Conservation (phyloP, 768 basidiomycete species). For the Termitomyces sp. region DNA sequence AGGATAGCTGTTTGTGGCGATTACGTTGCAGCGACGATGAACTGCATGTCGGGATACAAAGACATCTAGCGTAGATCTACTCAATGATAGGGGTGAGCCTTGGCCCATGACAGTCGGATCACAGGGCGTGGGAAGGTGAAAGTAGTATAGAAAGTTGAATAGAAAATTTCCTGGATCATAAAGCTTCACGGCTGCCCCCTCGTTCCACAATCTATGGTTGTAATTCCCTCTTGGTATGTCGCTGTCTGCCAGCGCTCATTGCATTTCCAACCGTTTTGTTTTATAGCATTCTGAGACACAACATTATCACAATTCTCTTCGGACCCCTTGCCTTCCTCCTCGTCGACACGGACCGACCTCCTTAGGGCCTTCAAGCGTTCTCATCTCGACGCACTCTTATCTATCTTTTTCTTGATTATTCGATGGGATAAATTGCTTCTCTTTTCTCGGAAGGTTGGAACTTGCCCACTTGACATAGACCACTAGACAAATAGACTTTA, state of each 20-base stretch:
- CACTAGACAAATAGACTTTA: slow-evolving; percentile 21
- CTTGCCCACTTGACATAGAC: slow-evolving; percentile 22
- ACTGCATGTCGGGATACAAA: slow-evolving; percentile 40
- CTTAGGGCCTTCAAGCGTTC: slow-evolving; percentile 42
- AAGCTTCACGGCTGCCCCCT: slow-evolving; percentile 7
- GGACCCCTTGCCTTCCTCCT: slow-evolving; percentile 53
- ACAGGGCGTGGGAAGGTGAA: neutral
- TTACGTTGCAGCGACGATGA: slow-evolving; percentile 45
- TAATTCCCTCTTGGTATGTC: slow-evolving; percentile 31
- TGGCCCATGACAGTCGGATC: slow-evolving; percentile 3
- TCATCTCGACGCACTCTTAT: slow-evolving; percentile 11
- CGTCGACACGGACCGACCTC: slow-evolving; percentile 72
- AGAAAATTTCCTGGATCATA: slow-evolving; percentile 11
- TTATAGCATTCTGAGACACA: slow-evolving; percentile 37
- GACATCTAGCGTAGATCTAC: slow-evolving; percentile 22
- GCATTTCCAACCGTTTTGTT: slow-evolving; percentile 4
- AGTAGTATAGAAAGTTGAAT: neutral
- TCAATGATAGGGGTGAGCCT: neutral
- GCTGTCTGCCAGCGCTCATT: slow-evolving; percentile 8
- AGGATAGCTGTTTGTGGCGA: slow-evolving; percentile 70
- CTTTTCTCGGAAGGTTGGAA: slow-evolving; percentile 16
- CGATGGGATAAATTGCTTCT: slow-evolving; percentile 49
- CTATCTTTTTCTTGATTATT: slow-evolving; percentile 22
- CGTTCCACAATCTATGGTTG: slow-evolving; percentile 47
- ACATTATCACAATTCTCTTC: slow-evolving; percentile 52